phyloP scores from a whole-genome alignment of 257 asterid genomes.

The Euphrasia confusa region DNA sequence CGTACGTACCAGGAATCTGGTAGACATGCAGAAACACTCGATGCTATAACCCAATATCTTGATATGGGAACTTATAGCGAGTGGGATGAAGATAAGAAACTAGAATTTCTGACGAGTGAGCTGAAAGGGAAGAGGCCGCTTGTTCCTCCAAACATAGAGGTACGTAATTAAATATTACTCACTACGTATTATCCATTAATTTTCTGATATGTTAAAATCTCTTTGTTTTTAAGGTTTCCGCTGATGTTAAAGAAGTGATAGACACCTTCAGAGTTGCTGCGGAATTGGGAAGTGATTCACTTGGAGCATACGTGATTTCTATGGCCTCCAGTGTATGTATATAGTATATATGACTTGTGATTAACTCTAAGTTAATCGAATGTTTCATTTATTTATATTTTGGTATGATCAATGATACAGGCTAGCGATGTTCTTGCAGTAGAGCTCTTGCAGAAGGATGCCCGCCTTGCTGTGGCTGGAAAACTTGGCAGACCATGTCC shows the following conservation, averaged over 20 bases:
- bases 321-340: constrained; percentile 85
- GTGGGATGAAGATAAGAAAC: constrained; percentile 86
- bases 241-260: constrained; percentile 88
- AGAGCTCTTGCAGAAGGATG: constrained; percentile 96
- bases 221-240: constrained; percentile 44
- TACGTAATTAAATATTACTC: not conserved
- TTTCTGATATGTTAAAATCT: not conserved
- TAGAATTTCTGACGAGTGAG: constrained; percentile 82
- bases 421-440: constrained; percentile 99
- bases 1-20: constrained; percentile 73
- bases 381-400: too few relatives aligned
- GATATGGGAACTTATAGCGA: constrained; percentile 93
- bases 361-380: too few relatives aligned
- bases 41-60: constrained; percentile 79
- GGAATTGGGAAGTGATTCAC: constrained; percentile 87
- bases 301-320: constrained; percentile 97
- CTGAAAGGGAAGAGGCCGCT: constrained; percentile 95
- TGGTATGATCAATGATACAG: constrained; percentile 30
- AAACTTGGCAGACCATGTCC: constrained; percentile 77
- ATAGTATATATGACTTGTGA: too few relatives aligned
- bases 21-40: constrained; percentile 85
- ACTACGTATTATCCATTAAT: not conserved
- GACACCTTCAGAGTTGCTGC: constrained; percentile 95
- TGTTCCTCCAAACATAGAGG: constrained; percentile 80
- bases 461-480: constrained; percentile 75